Evolutionary conservation across 345 rosid species (phyloP), one percentile per base, ranked within the genome.

Genomic region (Acer saccharum): DNA sequence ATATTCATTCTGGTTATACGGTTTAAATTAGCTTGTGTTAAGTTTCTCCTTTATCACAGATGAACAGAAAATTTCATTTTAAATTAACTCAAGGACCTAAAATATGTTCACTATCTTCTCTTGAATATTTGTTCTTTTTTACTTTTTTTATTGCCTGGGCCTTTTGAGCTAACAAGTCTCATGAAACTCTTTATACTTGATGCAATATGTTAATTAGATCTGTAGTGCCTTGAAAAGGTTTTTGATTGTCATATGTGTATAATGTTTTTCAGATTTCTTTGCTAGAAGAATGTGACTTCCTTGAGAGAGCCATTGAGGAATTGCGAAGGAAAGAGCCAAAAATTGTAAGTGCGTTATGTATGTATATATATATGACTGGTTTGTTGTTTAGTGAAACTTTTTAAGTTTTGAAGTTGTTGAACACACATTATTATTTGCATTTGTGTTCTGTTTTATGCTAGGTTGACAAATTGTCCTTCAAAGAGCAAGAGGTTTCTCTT

Each of bases 401-500:
- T n/a, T 29, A 27, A 65, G 66, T 68, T 66, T 21, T 43, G 70
- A 72, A 54, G 50, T 23, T 14, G 43, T 60, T 35, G 70, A 50
- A 64, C 23, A 10, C 46, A 69, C 1, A 25, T 25, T 78, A 81
- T 62, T 58, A 57, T 76, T 50, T 80, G 54, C 61, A 14, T 60
- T 82, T 76, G 43, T 79, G 39, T 20, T 71, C n/a, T 73, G 82
- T 55, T 57, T 78, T 43, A 74, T 80, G 76, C 77, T 86, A 97
- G 99, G 97, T 94, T 77, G 98, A 97, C 86, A 92, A 85, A 79
- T 82, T 97, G 83, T 70, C 94, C 23, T 89, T 68, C 81, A 92
- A 90, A 84, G 99, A 97, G 79, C 97, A 97, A 87, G 96, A 93
- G 84, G 98, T 87, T 69, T 87, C 93, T 78, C 91, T 94, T 72